Evolutionary conservation across 2,329 filamentous ascomycete genomes (phyloP).

Genomic region (Colletotrichum sp.): DNA sequence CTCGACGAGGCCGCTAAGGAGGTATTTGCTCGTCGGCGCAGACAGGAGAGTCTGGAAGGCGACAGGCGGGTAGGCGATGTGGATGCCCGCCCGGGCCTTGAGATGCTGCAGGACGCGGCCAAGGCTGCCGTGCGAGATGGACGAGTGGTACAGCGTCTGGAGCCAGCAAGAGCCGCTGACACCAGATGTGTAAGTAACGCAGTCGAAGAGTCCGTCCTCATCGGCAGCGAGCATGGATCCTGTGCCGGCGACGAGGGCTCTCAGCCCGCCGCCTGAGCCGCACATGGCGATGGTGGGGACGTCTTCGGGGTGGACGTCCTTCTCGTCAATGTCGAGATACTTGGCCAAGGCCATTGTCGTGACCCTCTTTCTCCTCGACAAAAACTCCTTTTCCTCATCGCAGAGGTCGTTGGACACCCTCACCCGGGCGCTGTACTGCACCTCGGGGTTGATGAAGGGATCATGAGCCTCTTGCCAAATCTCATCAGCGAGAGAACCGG

Average conservation of each 20-base stretch:
- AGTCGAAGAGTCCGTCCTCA: conserved; percentile 90
- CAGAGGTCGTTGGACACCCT: conserved; percentile 84
- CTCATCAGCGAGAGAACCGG: conserved; percentile 87
- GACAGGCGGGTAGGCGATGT: conserved; percentile 90
- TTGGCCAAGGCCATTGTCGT: conserved; percentile 77
- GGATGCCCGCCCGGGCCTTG: conserved; percentile 82
- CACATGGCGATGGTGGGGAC: conserved; percentile 93
- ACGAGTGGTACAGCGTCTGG: conserved; percentile 85
- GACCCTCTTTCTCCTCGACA: conserved; percentile 70
- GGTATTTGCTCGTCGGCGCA: conserved; percentile 90
- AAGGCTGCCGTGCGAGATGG: conserved; percentile 73
- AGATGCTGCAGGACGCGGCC: conserved; percentile 79
- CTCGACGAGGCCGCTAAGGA: conserved; percentile 88
- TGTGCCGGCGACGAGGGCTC: conserved; percentile 88
- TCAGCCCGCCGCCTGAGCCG: conserved; percentile 88
- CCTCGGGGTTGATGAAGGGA: conserved; percentile 83
- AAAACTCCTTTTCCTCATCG: conserved; percentile 79
- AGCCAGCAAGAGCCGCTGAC: conserved; percentile 98
- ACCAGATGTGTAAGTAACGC: conserved; percentile 91
- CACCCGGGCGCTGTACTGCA: conserved; percentile 80
- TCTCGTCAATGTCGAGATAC: conserved; percentile 80
- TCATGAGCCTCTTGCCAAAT: conserved; percentile 94
- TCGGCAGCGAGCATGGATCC: conserved; percentile 85
- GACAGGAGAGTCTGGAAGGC: conserved; percentile 83
- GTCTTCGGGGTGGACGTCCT: conserved; percentile 89